These are phyloP conservation scores for Diaporthe sp. DNA, from an alignment of 2,329 filamentous ascomycete genomes.

Conservation along the genomic window DNA sequence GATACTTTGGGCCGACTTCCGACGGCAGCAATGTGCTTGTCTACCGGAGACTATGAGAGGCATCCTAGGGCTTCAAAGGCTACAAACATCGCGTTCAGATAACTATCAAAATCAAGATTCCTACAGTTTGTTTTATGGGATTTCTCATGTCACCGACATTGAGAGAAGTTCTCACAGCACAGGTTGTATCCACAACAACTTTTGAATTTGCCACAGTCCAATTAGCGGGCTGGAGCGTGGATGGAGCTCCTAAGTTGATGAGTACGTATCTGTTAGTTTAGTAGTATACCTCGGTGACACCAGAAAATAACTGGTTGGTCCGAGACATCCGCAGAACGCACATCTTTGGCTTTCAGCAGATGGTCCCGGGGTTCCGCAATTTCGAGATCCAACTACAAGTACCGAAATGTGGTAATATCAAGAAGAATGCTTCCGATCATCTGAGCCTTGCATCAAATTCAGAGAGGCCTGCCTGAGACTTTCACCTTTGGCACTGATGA, in stretches of 20 bases:
- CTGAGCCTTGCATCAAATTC: not conserved
- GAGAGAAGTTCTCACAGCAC: not conserved
- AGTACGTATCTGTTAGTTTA: too few relatives aligned
- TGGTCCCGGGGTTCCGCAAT: too few relatives aligned
- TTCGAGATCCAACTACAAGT: too few relatives aligned
- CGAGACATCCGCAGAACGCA: too few relatives aligned
- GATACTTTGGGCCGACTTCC: not conserved
- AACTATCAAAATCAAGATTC: not conserved
- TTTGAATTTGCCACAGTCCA: not conserved
- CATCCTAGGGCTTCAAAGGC: too few relatives aligned
- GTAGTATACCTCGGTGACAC: too few relatives aligned
- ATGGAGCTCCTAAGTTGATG: not conserved
- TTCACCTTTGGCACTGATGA: not conserved
- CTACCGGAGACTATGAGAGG: too few relatives aligned
- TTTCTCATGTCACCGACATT: not conserved
- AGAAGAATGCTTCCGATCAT: not conserved
- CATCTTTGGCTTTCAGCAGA: too few relatives aligned
- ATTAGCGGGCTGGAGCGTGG: not conserved
- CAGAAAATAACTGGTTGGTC: too few relatives aligned
- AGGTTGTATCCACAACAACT: not conserved
- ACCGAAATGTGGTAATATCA: too few relatives aligned
- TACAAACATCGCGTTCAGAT: not conserved
- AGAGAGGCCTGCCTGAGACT: too few relatives aligned
- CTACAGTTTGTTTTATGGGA: not conserved
- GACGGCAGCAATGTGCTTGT: not conserved